phyloP scores from a whole-genome alignment of 805 yeast species.

The Lachancea sp. region DNA sequence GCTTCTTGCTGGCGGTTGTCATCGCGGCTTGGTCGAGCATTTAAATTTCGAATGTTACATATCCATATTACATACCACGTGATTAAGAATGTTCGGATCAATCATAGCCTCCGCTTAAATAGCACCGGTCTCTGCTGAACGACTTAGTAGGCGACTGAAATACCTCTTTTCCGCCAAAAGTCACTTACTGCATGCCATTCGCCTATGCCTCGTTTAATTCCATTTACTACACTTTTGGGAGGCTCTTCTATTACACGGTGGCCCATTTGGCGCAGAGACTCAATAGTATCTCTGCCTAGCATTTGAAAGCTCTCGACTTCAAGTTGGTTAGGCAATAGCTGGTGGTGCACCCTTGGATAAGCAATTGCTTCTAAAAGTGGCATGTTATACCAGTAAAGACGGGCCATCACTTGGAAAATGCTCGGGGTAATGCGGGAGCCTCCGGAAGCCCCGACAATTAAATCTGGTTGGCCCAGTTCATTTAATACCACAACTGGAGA shows the following conservation, averaged over 20 bases:
- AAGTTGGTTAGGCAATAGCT: constrained; percentile 65
- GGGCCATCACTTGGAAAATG: constrained; percentile 69
- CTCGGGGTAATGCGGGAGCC: constrained; percentile 84
- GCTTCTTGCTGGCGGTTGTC: constrained; percentile 1
- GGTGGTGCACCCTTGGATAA: constrained; percentile 84
- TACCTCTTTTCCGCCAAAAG: constrained; percentile 81
- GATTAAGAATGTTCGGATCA: no score
- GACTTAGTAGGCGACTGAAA: constrained; percentile 21
- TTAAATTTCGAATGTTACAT: background rate
- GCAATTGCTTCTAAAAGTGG: constrained; percentile 64
- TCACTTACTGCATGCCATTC: constrained; percentile 75
- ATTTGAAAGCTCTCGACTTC: constrained; percentile 50
- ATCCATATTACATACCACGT: background rate
- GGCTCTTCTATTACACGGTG: constrained; percentile 39
- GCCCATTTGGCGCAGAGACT: constrained; percentile 40
- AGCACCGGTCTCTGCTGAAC: no score
- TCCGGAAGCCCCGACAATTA: constrained; percentile 89
- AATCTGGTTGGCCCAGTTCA: constrained; percentile 45
- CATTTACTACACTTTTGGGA: constrained; percentile 55
- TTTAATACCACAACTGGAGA: constrained; percentile 65
- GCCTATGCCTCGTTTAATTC: constrained; percentile 37
- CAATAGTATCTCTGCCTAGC: constrained; percentile 37
- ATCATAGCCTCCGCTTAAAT: no score
- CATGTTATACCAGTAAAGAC: constrained; percentile 53
- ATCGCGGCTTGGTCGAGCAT: background rate